A percentile compares a stretch with the other conserved stretches of the same genome.
Evolutionary conservation across 2,329 filamentous ascomycete species (phyloP).

Genomic region (Pseudopyricularia javanii): DNA sequence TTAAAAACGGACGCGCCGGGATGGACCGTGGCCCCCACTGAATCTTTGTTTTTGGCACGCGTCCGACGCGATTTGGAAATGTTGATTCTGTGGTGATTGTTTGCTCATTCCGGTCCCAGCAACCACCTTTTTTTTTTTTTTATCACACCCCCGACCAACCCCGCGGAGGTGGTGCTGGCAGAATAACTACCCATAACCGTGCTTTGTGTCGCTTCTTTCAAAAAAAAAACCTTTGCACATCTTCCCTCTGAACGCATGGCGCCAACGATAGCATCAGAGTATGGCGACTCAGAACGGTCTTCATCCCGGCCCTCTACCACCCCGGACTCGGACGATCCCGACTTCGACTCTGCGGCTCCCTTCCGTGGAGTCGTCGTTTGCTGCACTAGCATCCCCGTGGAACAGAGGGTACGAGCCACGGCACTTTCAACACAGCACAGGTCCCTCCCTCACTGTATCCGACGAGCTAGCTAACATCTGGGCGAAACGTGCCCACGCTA

Average conservation of each 20-base stretch:
- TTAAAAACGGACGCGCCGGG: neutral
- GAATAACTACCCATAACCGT: too few relatives aligned
- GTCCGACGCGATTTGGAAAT: neutral
- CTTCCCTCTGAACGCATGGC: neutral
- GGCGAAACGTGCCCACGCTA: conserved; percentile 9
- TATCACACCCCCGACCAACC: too few relatives aligned
- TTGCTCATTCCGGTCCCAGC: neutral
- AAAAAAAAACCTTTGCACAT: neutral
- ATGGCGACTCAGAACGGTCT: too few relatives aligned
- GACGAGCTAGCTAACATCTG: conserved; percentile 3
- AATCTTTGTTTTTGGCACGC: neutral
- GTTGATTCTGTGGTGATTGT: neutral
- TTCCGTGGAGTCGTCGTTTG: conserved; percentile 67
- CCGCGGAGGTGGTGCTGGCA: too few relatives aligned
- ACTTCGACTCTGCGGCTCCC: conserved; percentile 47
- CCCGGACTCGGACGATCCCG: conserved; percentile 10
- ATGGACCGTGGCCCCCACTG: neutral
- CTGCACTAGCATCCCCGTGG: conserved; percentile 73
- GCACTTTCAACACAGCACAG: neutral
- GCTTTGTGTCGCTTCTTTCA: too few relatives aligned
- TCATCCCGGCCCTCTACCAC: conserved; percentile 4
- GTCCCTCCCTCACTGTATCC: conserved; percentile 6
- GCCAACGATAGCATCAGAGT: too few relatives aligned
- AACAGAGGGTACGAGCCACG: conserved; percentile 53
- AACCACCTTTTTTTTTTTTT: too few relatives aligned